Evolutionary conservation across 257 asterid species (phyloP), one percentile per base, ranked within the genome.

Genomic region (Scutellaria barbata): DNA sequence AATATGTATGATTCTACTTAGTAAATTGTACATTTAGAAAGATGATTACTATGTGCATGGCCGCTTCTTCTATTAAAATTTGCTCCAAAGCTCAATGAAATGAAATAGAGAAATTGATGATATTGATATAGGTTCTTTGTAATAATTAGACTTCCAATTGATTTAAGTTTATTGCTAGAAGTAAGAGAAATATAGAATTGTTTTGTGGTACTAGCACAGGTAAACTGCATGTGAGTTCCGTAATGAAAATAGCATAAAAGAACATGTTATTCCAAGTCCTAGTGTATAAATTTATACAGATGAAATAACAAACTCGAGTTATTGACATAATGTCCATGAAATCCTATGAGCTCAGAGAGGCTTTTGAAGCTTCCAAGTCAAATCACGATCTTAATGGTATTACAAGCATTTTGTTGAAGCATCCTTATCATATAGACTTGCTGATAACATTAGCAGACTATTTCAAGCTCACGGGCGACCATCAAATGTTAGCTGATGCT

Each of bases 361-460:
- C 87, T 71, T 93, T 89, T 68, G 98, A 93, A 84, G 89, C 90
- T 80, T 97, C 96, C 22, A 90, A 89, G 79, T 94, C 89, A 68
- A 76, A 82, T 68, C 96, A 90, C 39, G 97, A 93, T 85, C 89
- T 93, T 59, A 94, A 94, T 74, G 89, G 97, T 40, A 89, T 93
- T 18, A 92, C 92, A 51, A 83, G 83, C 79, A 81, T 89, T 81
- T 81, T 93, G 46, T 20, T 85, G 84, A 69, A 87, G 77, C 87
- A 89, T 85, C 98, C 98, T 64, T 94, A 90, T 77, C 98, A 90
- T 53, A 77, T 94, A 58, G 98, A 94, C 59, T 94, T 97, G 5
- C 93, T 94, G 74, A 80, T 85, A 68, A 81, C 94, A 6, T 75
- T 90, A 82, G 96, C 98, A 0, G 96, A 90, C 76, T 94, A 94